These are phyloP conservation scores for Ophiostoma ips DNA, from an alignment of 2,329 filamentous ascomycete species.

Conservation along the genomic window DNA sequence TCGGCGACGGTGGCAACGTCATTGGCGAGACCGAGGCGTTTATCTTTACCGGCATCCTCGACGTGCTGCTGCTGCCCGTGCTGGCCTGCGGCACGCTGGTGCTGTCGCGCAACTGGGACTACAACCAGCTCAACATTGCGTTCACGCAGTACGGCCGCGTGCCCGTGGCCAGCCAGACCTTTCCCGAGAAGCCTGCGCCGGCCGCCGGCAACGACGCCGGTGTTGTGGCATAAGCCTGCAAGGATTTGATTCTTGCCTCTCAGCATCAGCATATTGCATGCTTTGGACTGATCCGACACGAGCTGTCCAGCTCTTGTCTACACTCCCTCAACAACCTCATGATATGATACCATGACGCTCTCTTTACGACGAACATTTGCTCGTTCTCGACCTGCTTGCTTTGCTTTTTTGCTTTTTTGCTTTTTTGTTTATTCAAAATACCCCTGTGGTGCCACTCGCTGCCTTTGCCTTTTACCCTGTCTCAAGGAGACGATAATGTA, in stretches of 20 bases:
- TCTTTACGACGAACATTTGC: too few species aligned
- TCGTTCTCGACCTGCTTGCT: too few species aligned
- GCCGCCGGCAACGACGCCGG: background rate
- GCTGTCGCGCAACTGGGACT: constrained; percentile 36
- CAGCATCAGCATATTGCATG: background rate
- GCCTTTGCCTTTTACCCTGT: too few species aligned
- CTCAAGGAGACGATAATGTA: too few species aligned
- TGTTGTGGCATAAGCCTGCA: constrained; percentile 2
- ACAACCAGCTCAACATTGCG: constrained; percentile 33
- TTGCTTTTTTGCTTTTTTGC: too few species aligned
- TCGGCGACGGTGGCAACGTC: constrained; percentile 37
- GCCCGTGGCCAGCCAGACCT: constrained; percentile 24
- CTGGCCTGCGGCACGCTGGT: constrained; percentile 28
- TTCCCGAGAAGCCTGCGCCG: constrained; percentile 29
- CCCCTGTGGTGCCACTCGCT: too few species aligned
- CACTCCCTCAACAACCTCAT: too few species aligned
- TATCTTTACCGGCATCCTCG: constrained; percentile 41
- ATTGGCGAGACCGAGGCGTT: constrained; percentile 31
- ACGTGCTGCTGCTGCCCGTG: constrained; percentile 33
- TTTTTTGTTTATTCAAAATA: too few species aligned
- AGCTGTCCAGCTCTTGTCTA: too few species aligned
- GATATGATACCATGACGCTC: too few species aligned
- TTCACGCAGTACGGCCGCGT: constrained; percentile 44
- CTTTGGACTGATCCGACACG: too few species aligned
- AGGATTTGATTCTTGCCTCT: background rate